A percentile compares a stretch with the other conserved stretches of the same genome.
phyloP scores from a whole-genome alignment of 2,329 filamentous ascomycete genomes.

The Dactylellina leptospora region DNA sequence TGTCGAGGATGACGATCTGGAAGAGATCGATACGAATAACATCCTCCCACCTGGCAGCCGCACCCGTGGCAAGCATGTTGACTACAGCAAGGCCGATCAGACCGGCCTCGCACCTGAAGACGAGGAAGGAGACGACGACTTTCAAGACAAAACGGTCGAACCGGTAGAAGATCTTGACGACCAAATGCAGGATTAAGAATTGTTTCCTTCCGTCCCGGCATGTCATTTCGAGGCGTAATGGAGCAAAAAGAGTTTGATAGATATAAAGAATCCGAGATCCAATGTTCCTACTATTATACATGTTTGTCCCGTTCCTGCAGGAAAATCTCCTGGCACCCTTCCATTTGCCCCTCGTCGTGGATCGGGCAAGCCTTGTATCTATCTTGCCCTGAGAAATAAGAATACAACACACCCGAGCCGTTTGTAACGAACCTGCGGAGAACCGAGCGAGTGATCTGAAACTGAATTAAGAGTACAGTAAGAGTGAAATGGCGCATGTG shows the following conservation, averaged over 20 bases:
- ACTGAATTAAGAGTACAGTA: no score
- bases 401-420: no score
- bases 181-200: conserved; percentile 26
- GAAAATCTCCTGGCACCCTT: no score
- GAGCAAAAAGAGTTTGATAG: conserved; percentile 8
- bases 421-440: no score
- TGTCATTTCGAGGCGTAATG: conserved; percentile 13
- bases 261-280: no score
- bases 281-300: no score
- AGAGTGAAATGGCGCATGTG: no score
- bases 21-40: conserved; percentile 27
- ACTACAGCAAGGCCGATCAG: conserved; percentile 28
- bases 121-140: conserved; percentile 41
- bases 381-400: no score
- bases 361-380: no score
- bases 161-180: conserved; percentile 11
- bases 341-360: no score
- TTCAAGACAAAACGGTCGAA: conserved; percentile 13
- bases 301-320: no score
- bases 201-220: background rate
- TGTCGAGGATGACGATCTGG: conserved; percentile 17
- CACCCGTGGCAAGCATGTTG: conserved; percentile 22
- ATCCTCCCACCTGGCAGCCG: conserved; percentile 16
- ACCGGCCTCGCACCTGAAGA: conserved; percentile 24
- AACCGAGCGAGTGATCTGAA: no score